Base-by-base conservation (phyloP, 2,329 filamentous ascomycete genomes). In the Phaeophleospora eucalypticola region DNA sequence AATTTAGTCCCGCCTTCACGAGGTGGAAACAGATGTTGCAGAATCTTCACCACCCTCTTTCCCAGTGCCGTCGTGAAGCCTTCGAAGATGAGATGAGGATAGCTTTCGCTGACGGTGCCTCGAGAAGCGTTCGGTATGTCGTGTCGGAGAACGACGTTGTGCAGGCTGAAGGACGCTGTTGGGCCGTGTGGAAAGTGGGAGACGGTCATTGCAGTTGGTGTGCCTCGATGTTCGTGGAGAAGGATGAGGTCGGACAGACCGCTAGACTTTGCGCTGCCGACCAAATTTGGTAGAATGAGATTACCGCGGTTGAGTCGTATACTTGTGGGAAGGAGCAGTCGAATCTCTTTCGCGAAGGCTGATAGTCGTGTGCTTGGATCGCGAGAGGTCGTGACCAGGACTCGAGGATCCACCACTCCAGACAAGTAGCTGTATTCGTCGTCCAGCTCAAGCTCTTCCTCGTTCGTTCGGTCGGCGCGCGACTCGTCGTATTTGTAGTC, bases 401-500 rank as follows among this genome's bases (percentile, higher is more conserved):
- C 83, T 43, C 90, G 79, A 4, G 91, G 89, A 58, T 97, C 93
- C 32, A 93, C 81, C 33, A 97, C 82, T 24, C 93, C 93, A n/a
- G 87, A 93, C 1, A 96, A 80, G 57, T 90, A 83, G 18, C 86
- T 82, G 67, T 96, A 97, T 71, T 97, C 91, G 62, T 95, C 88
- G 64, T 94, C 88, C 16, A 94, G 71, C 45, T 87, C 84, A 15
- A 89, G 70, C 65, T 84, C 78, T 47, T 89, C 84, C 47, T 87
- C 78, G 15, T 75, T 73, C 2, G 76, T 82, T 45, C 82, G 71
- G 58, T 89, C 86, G 17, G 79, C 77, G 18, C 81, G 74, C 3
- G 88, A 87, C 69, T 96, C 91, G 65, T 98, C 93, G 66, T 91
- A 98, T 64, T 90, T 89, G 71, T 86, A 96, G 66, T 97, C 89